phyloP scores from a whole-genome alignment of 441 rosid genomes.

The Erodium trifolium region DNA sequence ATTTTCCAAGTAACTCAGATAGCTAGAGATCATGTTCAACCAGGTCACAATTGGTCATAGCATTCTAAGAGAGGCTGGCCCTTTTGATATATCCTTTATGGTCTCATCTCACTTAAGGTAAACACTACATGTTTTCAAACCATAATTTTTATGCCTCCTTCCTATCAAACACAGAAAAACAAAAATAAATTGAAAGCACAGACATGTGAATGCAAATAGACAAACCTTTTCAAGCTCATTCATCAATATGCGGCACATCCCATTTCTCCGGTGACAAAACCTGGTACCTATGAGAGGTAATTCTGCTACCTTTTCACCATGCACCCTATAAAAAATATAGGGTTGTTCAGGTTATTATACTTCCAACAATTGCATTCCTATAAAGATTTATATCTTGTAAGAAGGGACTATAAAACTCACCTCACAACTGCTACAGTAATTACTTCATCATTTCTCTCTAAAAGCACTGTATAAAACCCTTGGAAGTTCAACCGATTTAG shows the following conservation, averaged over 20 bases:
- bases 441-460: constrained; percentile 64
- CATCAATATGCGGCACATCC: constrained; percentile 71
- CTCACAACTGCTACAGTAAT: constrained; percentile 62
- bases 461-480: constrained; percentile 69
- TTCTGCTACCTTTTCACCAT: constrained; percentile 69
- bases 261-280: constrained; percentile 49
- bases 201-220: not conserved
- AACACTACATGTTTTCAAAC: not conserved
- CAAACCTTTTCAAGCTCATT: constrained; percentile 63
- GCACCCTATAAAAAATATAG: constrained; percentile 36
- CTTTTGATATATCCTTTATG: not conserved
- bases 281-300: constrained; percentile 79
- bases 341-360: constrained; percentile 15
- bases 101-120: no score
- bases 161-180: not conserved
- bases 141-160: not conserved
- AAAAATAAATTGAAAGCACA: not conserved
- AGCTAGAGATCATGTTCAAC: not conserved
- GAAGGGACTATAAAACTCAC: constrained; percentile 29
- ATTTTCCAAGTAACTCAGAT: not conserved
- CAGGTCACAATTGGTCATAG: not conserved
- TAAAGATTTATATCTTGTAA: constrained; percentile 4
- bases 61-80: not conserved
- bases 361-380: not conserved
- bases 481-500: constrained; percentile 61